Evolutionary conservation across 164 flowering plant species (phyloP).

Genomic region (Sedum album): DNA sequence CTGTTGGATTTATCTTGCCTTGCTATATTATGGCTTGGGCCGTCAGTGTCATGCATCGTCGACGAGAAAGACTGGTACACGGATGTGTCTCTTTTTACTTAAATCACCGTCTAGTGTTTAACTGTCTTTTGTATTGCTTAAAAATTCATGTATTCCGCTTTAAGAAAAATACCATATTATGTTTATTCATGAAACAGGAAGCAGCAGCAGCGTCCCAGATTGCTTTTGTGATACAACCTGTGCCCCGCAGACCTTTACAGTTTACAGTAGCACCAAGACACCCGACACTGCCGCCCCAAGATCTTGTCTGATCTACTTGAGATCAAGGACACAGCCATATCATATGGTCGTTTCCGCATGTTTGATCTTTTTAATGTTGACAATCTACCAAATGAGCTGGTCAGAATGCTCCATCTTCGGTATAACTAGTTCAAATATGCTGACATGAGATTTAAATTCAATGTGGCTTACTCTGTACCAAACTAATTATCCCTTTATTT

Average conservation of each 20-base stretch:
- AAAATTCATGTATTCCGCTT: too few species aligned
- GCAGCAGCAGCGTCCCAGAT: conserved; percentile 61
- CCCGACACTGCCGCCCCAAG: conserved; percentile 24
- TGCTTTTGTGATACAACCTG: conserved; percentile 75
- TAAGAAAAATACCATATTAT: too few species aligned
- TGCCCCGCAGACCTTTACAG: conserved; percentile 57
- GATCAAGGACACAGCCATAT: too few species aligned
- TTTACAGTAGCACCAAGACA: conserved; percentile 50
- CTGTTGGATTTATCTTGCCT: conserved; percentile 84
- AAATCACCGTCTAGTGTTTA: background rate
- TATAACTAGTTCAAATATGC: too few species aligned
- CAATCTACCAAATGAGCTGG: too few species aligned
- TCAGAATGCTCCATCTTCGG: too few species aligned
- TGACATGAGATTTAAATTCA: too few species aligned
- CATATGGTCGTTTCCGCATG: too few species aligned
- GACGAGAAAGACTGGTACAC: conserved; percentile 71
- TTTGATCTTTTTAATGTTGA: too few species aligned
- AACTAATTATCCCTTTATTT: too few species aligned
- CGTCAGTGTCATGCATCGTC: conserved; percentile 74
- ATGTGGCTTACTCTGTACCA: too few species aligned
- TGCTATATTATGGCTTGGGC: conserved; percentile 98
- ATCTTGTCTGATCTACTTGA: conserved; percentile 15
- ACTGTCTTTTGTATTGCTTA: background rate
- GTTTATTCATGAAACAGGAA: conserved; percentile 33
- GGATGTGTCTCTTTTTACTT: background rate